phyloP scores from a whole-genome alignment of 257 asterid genomes.

The Solanum megistacrolobum region DNA sequence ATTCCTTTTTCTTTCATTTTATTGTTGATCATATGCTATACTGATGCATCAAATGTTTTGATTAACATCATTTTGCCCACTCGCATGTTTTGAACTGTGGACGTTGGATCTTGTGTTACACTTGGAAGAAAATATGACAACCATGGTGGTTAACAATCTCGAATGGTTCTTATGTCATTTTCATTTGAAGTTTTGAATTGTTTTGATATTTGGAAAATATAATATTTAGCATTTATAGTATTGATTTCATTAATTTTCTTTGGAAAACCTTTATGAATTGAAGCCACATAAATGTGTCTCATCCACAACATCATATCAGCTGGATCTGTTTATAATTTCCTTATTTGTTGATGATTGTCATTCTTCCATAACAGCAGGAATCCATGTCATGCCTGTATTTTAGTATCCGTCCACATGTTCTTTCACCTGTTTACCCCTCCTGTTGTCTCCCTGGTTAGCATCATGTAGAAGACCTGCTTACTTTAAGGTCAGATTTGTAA shows the following conservation, averaged over 20 bases:
- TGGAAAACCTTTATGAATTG: background rate
- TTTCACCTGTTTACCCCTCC: background rate
- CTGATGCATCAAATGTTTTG: background rate
- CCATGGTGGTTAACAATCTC: background rate
- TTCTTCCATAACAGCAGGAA: background rate
- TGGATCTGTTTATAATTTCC: background rate
- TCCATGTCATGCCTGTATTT: background rate
- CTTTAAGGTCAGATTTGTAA: background rate
- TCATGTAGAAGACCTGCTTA: background rate
- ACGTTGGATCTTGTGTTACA: background rate
- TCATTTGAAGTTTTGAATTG: background rate
- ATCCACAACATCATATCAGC: background rate
- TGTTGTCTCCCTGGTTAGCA: background rate
- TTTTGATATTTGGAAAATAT: background rate
- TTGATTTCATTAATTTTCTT: background rate
- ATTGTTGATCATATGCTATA: background rate
- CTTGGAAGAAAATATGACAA: background rate
- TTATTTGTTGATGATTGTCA: background rate
- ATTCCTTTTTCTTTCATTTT: background rate
- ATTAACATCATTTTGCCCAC: background rate
- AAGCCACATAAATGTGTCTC: background rate
- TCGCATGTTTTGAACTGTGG: background rate
- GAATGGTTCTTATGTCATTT: background rate
- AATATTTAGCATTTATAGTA: background rate
- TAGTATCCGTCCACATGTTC: background rate